A percentile compares a stretch with the other conserved stretches of the same genome.
Conservation (phyloP, 345 rosid genomes). For the Raphanus raphanistrum region DNA sequence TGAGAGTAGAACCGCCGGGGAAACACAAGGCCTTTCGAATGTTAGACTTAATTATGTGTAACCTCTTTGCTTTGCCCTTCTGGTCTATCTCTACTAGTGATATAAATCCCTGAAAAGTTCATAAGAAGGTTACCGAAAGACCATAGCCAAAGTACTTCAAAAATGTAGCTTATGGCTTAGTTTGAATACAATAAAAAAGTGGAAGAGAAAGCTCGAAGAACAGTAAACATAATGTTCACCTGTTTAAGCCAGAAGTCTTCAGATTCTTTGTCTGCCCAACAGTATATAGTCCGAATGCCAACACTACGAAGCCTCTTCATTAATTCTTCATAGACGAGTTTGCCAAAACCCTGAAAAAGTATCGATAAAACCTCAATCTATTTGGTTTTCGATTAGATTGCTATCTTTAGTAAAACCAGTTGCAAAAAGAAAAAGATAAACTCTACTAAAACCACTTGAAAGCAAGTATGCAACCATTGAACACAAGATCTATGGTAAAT, state of each 20-base stretch:
- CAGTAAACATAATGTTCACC: slow-evolving; percentile 42
- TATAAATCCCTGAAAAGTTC: slow-evolving; percentile 58
- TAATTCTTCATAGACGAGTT: slow-evolving; percentile 54
- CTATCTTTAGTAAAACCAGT: slow-evolving; percentile 2
- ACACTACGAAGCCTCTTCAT: slow-evolving; percentile 66
- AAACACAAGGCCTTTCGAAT: slow-evolving; percentile 72
- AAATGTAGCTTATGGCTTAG: not conserved
- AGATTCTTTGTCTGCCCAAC: slow-evolving; percentile 87
- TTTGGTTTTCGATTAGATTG: not conserved
- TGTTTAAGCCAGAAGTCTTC: slow-evolving; percentile 82
- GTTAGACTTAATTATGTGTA: slow-evolving; percentile 65
- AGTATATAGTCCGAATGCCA: slow-evolving; percentile 61
- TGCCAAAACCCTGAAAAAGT: slow-evolving; percentile 62
- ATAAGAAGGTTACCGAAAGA: not conserved
- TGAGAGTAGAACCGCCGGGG: slow-evolving; percentile 87
- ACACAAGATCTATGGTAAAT: not conserved
- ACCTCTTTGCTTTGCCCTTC: slow-evolving; percentile 67
- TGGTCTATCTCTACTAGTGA: slow-evolving; percentile 65
- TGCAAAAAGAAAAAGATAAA: not conserved
- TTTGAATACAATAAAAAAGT: not conserved
- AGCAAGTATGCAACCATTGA: not conserved
- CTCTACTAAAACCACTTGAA: not conserved
- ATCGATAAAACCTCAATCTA: not conserved
- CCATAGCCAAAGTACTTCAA: not conserved
- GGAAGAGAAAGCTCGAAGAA: slow-evolving; percentile 3